Evolutionary conservation across 2,329 filamentous ascomycete species (phyloP).

Genomic region (Verticillium albo-atrum): DNA sequence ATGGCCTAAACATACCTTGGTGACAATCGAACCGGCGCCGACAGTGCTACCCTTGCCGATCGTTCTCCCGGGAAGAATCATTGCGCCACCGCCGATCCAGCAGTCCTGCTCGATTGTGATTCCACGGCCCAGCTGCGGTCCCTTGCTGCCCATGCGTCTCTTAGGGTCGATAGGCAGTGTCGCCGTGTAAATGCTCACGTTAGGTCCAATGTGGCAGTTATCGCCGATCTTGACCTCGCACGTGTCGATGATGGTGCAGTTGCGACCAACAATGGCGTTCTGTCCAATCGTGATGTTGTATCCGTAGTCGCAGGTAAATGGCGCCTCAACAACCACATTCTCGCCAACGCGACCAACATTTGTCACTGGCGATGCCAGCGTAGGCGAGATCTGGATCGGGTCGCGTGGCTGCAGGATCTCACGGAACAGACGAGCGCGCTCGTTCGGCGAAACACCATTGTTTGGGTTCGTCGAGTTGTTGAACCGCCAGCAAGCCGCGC

Average conservation of each 20-base stretch:
- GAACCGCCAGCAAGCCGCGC: conserved; percentile 75
- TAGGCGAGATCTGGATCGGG: conserved; percentile 50
- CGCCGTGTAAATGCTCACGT: conserved; percentile 80
- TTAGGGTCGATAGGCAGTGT: conserved; percentile 69
- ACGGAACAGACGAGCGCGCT: conserved; percentile 65
- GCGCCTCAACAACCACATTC: conserved; percentile 74
- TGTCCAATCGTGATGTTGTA: conserved; percentile 90
- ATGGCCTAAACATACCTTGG: conserved; percentile 49
- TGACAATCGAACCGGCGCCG: conserved; percentile 81
- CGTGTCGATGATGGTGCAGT: conserved; percentile 85
- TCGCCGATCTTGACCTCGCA: conserved; percentile 77
- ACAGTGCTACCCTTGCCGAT: conserved; percentile 77
- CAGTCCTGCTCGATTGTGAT: conserved; percentile 83
- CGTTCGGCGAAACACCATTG: conserved; percentile 63
- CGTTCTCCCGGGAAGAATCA: conserved; percentile 72
- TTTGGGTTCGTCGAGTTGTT: conserved; percentile 78
- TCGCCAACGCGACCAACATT: conserved; percentile 64
- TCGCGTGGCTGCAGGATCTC: conserved; percentile 65
- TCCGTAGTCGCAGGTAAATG: conserved; percentile 91
- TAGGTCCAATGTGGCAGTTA: conserved; percentile 71
- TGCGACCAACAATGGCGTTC: conserved; percentile 76
- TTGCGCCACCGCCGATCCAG: conserved; percentile 74
- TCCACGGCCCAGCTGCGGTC: conserved; percentile 63
- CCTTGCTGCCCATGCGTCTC: conserved; percentile 68
- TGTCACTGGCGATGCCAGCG: conserved; percentile 44